phyloP scores from a whole-genome alignment of 768 basidiomycete genomes.

The Lepiota venenata region DNA sequence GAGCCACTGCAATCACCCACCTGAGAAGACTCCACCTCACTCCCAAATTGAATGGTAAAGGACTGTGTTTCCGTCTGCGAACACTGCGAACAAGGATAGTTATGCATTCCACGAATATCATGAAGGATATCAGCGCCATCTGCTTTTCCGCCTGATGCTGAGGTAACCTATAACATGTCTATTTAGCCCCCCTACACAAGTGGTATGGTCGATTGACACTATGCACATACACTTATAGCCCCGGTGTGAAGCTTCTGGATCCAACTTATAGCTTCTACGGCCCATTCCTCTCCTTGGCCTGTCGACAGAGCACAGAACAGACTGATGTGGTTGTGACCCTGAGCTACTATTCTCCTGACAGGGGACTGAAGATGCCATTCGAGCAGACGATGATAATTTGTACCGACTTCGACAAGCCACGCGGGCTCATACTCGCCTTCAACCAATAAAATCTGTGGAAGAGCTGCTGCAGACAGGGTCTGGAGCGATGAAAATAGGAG shows the following conservation, averaged over 20 bases:
- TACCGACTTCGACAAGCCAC: slow-evolving; percentile 32
- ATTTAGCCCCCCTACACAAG: too few species aligned
- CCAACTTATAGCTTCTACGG: slow-evolving; percentile 41
- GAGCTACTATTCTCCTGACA: slow-evolving; percentile 34
- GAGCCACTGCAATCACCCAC: not conserved
- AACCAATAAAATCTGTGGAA: slow-evolving; percentile 48
- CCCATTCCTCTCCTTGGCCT: slow-evolving; percentile 65
- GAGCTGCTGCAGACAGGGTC: slow-evolving; percentile 26
- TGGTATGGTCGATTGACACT: too few species aligned
- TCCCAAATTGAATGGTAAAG: not conserved
- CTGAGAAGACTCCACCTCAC: not conserved
- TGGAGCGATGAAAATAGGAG: slow-evolving; percentile 16
- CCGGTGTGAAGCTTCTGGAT: slow-evolving; percentile 16
- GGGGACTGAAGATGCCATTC: slow-evolving; percentile 28
- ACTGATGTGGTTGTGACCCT: slow-evolving; percentile 66
- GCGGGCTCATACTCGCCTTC: slow-evolving; percentile 53
- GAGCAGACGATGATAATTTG: slow-evolving; percentile 37
- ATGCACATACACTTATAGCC: too few species aligned
- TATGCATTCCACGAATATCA: not conserved
- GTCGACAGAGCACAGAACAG: slow-evolving; percentile 43
- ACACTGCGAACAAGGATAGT: not conserved
- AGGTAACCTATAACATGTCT: too few species aligned
- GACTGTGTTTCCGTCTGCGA: not conserved
- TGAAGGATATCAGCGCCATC: not conserved
- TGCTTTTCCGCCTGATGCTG: too few species aligned